These are phyloP conservation scores for Parathielavia appendiculata DNA, from an alignment of 495 filamentous ascomycete species.

Conservation along the genomic window DNA sequence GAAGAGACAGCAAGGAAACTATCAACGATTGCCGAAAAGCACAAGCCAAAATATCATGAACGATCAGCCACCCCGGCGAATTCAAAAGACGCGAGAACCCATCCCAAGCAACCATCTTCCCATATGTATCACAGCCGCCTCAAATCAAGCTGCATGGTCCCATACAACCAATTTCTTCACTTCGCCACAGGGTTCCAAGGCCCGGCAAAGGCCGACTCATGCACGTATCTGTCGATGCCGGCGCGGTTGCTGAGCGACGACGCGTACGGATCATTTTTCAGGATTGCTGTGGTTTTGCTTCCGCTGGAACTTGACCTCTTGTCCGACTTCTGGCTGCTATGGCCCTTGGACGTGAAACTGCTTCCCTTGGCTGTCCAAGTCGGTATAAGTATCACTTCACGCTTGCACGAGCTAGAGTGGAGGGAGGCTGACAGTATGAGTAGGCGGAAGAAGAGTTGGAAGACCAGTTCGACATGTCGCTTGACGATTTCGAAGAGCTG, in stretches of 20 bases:
- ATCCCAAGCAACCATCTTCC: too few relatives aligned
- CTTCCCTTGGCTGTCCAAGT: not conserved
- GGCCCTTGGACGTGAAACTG: conserved; percentile 12
- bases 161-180: too few relatives aligned
- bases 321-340: conserved; percentile 1
- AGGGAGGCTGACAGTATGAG: not conserved
- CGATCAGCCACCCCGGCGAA: too few relatives aligned
- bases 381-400: not conserved
- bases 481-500: not conserved
- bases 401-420: not conserved
- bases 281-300: not conserved
- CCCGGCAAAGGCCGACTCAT: not conserved
- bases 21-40: too few relatives aligned
- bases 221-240: conserved; percentile 4
- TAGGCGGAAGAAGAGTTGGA: not conserved
- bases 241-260: conserved; percentile 1
- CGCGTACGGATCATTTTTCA: not conserved
- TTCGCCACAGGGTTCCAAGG: conserved; percentile 8
- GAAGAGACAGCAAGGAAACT: too few relatives aligned
- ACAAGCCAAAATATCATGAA: too few relatives aligned
- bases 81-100: too few relatives aligned
- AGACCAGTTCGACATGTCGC: too few relatives aligned
- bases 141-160: too few relatives aligned
- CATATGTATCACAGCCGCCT: too few relatives aligned
- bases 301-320: not conserved